Base-by-base conservation (phyloP, 139 green algal genomes). In the Coelastrella sp. region DNA sequence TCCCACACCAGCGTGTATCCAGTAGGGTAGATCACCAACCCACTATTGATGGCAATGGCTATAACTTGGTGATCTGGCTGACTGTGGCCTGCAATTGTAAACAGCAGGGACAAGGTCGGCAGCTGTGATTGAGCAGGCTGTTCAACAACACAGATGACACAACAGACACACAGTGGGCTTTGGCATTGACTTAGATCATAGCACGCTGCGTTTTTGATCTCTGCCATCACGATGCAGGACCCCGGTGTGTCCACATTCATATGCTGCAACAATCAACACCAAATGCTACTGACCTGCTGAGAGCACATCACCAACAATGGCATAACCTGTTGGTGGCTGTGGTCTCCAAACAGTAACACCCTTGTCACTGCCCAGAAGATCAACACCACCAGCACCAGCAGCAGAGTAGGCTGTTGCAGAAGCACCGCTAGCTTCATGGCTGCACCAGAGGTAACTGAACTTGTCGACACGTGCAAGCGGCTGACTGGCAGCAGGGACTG, bases 261-360 rank as follows among this genome's bases (percentile, higher is more conserved):
- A n/a, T n/a, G n/a, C n/a, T n/a, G n/a, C n/a, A n/a, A n/a, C n/a
- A n/a, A n/a, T n/a, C n/a, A n/a, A n/a, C n/a, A n/a, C n/a, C n/a
- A n/a, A n/a, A n/a, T n/a, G n/a, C n/a, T n/a, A n/a, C n/a, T n/a
- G n/a, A 82, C 91, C 91, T 13, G 84, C 9, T 2, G 90, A 94
- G 15, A 94, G 75, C 13, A 96, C 92, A 68, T 98, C 92, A 8
- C 96, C 96, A 6, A 96, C 67, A 0, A 90, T 69, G 6, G 68
- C 89, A 75, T 98, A 98, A 50, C 96, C 96, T 30, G 89, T 69
- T 0, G 93, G 93, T 1, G 93, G 45, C 66, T 90, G 86, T 2
- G 96, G 93, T 6, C 95, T 89, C 96, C 96, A 99, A 21, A 98
- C 72, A 4, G 92, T 94, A 13, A 98, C 66, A 11, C 93, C 94